Percentiles rank a stretch among this genome's conserved stretches.
phyloP scores from a whole-genome alignment of 2,329 filamentous ascomycete genomes.

The Colletotrichum destructivum region DNA sequence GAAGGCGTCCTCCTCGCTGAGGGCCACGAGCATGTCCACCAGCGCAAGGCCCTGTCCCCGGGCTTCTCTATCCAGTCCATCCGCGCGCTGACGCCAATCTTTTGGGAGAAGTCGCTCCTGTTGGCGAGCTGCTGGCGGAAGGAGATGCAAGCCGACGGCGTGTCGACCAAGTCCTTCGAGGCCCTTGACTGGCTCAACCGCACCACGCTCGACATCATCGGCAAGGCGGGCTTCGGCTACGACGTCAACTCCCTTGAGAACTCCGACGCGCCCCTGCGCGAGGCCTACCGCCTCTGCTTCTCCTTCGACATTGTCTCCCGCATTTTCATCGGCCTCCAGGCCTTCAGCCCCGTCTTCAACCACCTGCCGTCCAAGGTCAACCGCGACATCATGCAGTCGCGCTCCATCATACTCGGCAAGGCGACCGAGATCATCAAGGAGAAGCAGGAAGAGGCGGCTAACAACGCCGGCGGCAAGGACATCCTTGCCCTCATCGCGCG shows the following conservation, averaged over 20 bases:
- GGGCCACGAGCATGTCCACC: slow-evolving; percentile 57
- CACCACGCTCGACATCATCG: slow-evolving; percentile 61
- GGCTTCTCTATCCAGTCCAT: slow-evolving; percentile 58
- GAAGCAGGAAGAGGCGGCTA: slow-evolving; percentile 53
- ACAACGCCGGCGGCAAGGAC: slow-evolving; percentile 52
- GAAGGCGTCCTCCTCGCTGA: slow-evolving; percentile 60
- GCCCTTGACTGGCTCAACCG: slow-evolving; percentile 60
- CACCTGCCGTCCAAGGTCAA: slow-evolving; percentile 57
- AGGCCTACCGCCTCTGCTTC: slow-evolving; percentile 60
- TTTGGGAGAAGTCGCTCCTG: slow-evolving; percentile 58
- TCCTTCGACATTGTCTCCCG: slow-evolving; percentile 54
- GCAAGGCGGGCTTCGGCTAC: slow-evolving; percentile 57
- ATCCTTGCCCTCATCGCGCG: slow-evolving; percentile 58
- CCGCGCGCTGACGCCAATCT: slow-evolving; percentile 54
- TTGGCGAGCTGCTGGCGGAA: slow-evolving; percentile 60
- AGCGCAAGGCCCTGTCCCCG: slow-evolving; percentile 57
- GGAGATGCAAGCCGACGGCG: slow-evolving; percentile 50
- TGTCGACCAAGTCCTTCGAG: slow-evolving; percentile 53
- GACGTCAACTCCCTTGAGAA: slow-evolving; percentile 57
- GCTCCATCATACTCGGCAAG: slow-evolving; percentile 53
- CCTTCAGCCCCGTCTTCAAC: slow-evolving; percentile 57
- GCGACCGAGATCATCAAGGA: slow-evolving; percentile 54
- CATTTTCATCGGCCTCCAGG: slow-evolving; percentile 58
- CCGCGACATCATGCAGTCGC: slow-evolving; percentile 53
- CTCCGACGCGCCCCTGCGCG: slow-evolving; percentile 54